Conservation (phyloP, 352 stramenopile species). For the Hyaloperonospora brassicae region DNA sequence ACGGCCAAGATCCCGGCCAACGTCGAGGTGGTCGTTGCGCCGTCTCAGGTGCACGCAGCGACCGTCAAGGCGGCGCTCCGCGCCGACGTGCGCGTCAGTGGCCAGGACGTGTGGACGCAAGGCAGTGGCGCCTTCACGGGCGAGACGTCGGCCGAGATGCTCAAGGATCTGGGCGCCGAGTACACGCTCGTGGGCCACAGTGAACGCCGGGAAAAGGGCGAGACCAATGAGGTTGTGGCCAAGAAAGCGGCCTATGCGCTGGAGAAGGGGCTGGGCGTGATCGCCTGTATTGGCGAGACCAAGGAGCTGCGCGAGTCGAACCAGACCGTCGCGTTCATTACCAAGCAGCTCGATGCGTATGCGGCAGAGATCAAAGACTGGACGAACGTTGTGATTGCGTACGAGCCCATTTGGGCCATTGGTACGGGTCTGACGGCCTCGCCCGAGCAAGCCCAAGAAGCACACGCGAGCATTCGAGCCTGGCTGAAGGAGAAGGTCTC, state of each 20-base stretch:
- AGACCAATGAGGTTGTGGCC: slow-evolving; percentile 88
- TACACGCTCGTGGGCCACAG: slow-evolving; percentile 96
- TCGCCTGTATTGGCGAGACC: slow-evolving; percentile 96
- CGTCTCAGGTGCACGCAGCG: slow-evolving; percentile 87
- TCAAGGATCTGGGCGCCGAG: slow-evolving; percentile 91
- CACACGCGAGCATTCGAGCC: slow-evolving; percentile 91
- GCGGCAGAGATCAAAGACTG: slow-evolving; percentile 87
- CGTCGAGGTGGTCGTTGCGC: slow-evolving; percentile 96
- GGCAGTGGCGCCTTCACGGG: slow-evolving; percentile 95
- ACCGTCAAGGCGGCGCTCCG: slow-evolving; percentile 56
- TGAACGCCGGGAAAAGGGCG: slow-evolving; percentile 90
- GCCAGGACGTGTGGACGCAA: slow-evolving; percentile 93
- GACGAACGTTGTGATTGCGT: slow-evolving; percentile 93
- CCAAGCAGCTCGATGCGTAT: slow-evolving; percentile 90
- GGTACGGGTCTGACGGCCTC: slow-evolving; percentile 96
- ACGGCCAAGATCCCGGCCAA: slow-evolving; percentile 65
- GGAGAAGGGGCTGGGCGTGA: slow-evolving; percentile 90
- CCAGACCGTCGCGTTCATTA: slow-evolving; percentile 91
- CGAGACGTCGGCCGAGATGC: slow-evolving; percentile 96
- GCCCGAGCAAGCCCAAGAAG: slow-evolving; percentile 97
- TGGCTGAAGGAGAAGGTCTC: slow-evolving; percentile 91
- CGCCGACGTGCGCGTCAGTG: slow-evolving; percentile 64
- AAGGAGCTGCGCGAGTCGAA: slow-evolving; percentile 90
- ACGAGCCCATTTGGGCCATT: slow-evolving; percentile 97
- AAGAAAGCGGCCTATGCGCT: slow-evolving; percentile 92